phyloP scores from a whole-genome alignment of 2,329 filamentous ascomycete genomes.

The Cercospora brassicicola region DNA sequence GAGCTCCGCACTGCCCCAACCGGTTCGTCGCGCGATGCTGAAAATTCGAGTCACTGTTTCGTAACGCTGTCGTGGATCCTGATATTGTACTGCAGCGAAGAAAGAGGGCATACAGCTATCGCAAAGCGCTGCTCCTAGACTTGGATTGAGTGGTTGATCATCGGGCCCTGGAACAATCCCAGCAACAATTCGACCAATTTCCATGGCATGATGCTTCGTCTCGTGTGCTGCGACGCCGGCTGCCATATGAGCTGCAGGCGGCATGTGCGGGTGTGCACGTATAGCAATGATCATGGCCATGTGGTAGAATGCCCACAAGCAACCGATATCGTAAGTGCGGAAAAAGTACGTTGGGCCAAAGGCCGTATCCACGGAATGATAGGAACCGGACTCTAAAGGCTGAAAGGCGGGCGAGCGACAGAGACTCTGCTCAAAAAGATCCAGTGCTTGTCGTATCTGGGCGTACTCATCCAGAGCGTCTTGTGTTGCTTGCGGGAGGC shows the following conservation, averaged over 20 bases:
- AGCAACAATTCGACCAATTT: conserved; percentile 77
- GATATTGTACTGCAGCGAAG: conserved; percentile 80
- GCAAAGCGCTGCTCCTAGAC: conserved; percentile 76
- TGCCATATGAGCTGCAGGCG: conserved; percentile 83
- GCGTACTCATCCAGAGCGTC: conserved; percentile 78
- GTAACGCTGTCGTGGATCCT: conserved; percentile 67
- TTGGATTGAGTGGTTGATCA: conserved; percentile 66
- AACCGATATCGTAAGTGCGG: conserved; percentile 80
- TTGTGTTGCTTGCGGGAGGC: conserved; percentile 65
- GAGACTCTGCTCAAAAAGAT: conserved; percentile 64
- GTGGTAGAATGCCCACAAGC: conserved; percentile 84
- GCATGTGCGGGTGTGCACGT: conserved; percentile 83
- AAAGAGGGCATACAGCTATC: conserved; percentile 82
- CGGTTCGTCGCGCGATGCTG: conserved; percentile 75
- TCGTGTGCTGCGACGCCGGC: conserved; percentile 73
- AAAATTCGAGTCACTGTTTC: conserved; percentile 75
- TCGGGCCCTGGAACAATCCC: conserved; percentile 58
- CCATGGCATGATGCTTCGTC: conserved; percentile 69
- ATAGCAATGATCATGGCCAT: conserved; percentile 81
- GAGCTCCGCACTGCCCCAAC: conserved; percentile 79
- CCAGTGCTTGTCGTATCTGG: conserved; percentile 69
- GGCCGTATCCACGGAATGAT: conserved; percentile 63
- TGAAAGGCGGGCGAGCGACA: conserved; percentile 67
- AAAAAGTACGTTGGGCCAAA: conserved; percentile 83
- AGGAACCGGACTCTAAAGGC: conserved; percentile 68